These are phyloP conservation scores for Penicillium sp. DNA, from an alignment of 2,329 filamentous ascomycete species.

Conservation along the genomic window DNA sequence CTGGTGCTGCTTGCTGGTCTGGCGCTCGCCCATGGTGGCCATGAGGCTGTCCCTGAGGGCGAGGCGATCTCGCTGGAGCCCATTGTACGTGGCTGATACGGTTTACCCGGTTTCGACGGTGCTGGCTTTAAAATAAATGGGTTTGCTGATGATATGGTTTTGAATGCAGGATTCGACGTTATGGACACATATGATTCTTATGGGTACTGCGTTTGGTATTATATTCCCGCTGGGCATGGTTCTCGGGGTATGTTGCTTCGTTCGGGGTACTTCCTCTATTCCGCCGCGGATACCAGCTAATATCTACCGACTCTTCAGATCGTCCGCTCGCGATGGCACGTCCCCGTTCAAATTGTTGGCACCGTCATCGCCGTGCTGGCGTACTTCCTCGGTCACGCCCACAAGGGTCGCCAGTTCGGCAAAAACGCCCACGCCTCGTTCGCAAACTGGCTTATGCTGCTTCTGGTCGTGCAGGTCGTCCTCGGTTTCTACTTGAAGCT, in stretches of 20 bases:
- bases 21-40: slow-evolving; percentile 53
- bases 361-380: slow-evolving; percentile 76
- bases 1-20: slow-evolving; percentile 31
- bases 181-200: slow-evolving; percentile 92
- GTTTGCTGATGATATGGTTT: background rate
- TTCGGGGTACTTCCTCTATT: background rate
- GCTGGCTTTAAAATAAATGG: background rate
- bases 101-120: too few species aligned
- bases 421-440: slow-evolving; percentile 80
- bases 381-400: slow-evolving; percentile 88
- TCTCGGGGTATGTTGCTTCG: slow-evolving; percentile 66
- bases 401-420: slow-evolving; percentile 84
- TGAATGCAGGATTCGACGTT: slow-evolving; percentile 68
- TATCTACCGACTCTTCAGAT: slow-evolving; percentile 57
- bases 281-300: background rate
- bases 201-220: slow-evolving; percentile 84
- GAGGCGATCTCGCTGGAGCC: slow-evolving; percentile 70
- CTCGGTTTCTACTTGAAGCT: slow-evolving; percentile 86
- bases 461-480: slow-evolving; percentile 73
- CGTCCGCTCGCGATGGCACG: slow-evolving; percentile 88
- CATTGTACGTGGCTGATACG: slow-evolving; percentile 57
- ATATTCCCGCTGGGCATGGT: slow-evolving; percentile 96
- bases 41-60: slow-evolving; percentile 66
- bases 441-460: slow-evolving; percentile 75
- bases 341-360: slow-evolving; percentile 78